These are phyloP conservation scores for Sequoiadendron giganteum DNA, from an alignment of 75 land plant species.

Conservation along the genomic window DNA sequence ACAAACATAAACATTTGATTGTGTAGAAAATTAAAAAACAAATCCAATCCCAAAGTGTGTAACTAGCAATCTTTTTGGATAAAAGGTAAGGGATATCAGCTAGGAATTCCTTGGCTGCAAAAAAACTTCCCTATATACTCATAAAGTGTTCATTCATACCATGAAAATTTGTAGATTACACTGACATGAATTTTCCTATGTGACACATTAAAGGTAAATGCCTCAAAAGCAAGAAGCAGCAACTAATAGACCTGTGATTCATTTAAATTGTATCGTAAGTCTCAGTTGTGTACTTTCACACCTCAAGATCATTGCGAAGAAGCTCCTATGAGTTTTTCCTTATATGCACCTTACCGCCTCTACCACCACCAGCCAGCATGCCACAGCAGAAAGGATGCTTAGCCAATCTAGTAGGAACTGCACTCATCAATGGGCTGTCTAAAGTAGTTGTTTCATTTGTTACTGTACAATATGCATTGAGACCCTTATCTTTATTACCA, in stretches of 20 bases:
- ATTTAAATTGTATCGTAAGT: not conserved
- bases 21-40: too few species aligned
- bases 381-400: constrained; percentile 53
- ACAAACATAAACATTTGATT: too few species aligned
- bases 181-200: not conserved
- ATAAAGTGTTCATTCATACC: not conserved
- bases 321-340: constrained; percentile 24
- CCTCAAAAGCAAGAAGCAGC: not conserved
- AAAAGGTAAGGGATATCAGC: too few species aligned
- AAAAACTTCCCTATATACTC: not conserved
- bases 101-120: not conserved
- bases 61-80: too few species aligned
- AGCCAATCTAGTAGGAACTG: constrained; percentile 66
- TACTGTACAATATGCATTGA: constrained; percentile 53
- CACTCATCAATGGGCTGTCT: constrained; percentile 40
- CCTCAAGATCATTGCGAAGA: not conserved
- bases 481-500: constrained; percentile 61
- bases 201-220: not conserved
- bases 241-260: not conserved
- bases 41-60: too few species aligned
- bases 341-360: constrained; percentile 55
- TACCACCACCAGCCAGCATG: constrained; percentile 52
- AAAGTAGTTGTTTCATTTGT: constrained; percentile 24
- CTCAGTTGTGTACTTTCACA: not conserved
- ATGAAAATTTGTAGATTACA: not conserved